phyloP scores from a whole-genome alignment of 257 asterid genomes.

The Capsicum chinense region DNA sequence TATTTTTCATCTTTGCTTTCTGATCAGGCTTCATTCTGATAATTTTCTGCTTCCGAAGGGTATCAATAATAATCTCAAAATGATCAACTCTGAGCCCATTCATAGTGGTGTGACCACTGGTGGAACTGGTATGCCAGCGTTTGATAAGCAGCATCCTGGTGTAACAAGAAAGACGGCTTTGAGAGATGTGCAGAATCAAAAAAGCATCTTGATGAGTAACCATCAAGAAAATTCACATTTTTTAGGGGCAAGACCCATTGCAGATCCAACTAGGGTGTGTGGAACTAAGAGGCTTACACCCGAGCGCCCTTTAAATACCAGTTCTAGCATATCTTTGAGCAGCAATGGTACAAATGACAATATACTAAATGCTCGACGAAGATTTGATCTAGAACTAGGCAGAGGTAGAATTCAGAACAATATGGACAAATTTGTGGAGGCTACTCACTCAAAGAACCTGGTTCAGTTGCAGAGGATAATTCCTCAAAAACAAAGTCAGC shows the following conservation, averaged over 20 bases:
- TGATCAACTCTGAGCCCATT: constrained; percentile 33
- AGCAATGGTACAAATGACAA: constrained; percentile 68
- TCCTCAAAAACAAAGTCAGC: constrained; percentile 49
- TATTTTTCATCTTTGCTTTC: not conserved
- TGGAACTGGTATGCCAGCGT: constrained; percentile 46
- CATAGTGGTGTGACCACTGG: constrained; percentile 33
- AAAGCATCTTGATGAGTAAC: constrained; percentile 46
- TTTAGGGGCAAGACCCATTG: constrained; percentile 51
- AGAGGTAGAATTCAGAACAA: constrained; percentile 63
- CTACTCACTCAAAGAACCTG: constrained; percentile 49
- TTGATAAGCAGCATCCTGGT: constrained; percentile 57
- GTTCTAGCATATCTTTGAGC: constrained; percentile 49
- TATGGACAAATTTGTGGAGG: constrained; percentile 53
- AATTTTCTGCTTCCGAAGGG: not conserved
- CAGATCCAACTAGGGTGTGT: constrained; percentile 67
- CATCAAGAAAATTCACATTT: constrained; percentile 53
- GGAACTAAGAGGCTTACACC: constrained; percentile 83
- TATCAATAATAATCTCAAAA: constrained; percentile 24
- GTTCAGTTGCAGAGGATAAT: constrained; percentile 49
- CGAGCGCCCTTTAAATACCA: constrained; percentile 70
- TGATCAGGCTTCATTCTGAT: not conserved
- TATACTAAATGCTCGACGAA: constrained; percentile 81
- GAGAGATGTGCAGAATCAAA: constrained; percentile 88
- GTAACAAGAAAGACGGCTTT: constrained; percentile 69
- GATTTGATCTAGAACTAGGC: constrained; percentile 89